phyloP scores from a whole-genome alignment of 1,284 basidiomycete species.

The Mycena sp. region DNA sequence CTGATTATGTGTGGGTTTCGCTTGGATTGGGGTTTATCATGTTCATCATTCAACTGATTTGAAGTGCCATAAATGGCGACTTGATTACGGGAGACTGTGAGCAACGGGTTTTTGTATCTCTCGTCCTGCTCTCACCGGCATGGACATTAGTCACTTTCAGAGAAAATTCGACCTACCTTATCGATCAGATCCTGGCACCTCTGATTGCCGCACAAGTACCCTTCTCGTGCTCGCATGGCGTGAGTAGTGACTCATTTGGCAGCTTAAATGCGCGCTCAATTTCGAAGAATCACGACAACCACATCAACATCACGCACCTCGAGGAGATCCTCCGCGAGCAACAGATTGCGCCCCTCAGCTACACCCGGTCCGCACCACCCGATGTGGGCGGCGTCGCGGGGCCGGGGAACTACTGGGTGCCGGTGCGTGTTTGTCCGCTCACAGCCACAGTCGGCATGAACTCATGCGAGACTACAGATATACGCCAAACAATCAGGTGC shows the following conservation, averaged over 20 bases:
- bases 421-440: slow-evolving; percentile 50
- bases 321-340: slow-evolving; percentile 68
- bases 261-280: neutral
- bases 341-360: slow-evolving; percentile 64
- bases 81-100: slow-evolving; percentile 74
- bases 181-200: slow-evolving; percentile 60
- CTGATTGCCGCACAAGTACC: slow-evolving; percentile 57
- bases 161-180: slow-evolving; percentile 60
- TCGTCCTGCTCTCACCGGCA: neutral
- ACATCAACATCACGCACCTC: slow-evolving; percentile 70
- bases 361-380: slow-evolving; percentile 64
- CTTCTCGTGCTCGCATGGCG: slow-evolving; percentile 68
- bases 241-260: slow-evolving; percentile 39
- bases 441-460: too few relatives aligned
- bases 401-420: slow-evolving; percentile 78
- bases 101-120: slow-evolving; percentile 23
- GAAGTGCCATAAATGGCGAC: slow-evolving; percentile 70
- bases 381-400: slow-evolving; percentile 70
- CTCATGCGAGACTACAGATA: too few relatives aligned
- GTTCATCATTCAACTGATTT: neutral
- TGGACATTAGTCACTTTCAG: slow-evolving; percentile 67
- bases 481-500: too few relatives aligned
- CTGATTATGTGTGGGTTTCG: slow-evolving; percentile 68
- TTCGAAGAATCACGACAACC: slow-evolving; percentile 82
- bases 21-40: neutral